Conservation (phyloP, 176 grass and related monocot genomes). For the Zoysia japonica region DNA sequence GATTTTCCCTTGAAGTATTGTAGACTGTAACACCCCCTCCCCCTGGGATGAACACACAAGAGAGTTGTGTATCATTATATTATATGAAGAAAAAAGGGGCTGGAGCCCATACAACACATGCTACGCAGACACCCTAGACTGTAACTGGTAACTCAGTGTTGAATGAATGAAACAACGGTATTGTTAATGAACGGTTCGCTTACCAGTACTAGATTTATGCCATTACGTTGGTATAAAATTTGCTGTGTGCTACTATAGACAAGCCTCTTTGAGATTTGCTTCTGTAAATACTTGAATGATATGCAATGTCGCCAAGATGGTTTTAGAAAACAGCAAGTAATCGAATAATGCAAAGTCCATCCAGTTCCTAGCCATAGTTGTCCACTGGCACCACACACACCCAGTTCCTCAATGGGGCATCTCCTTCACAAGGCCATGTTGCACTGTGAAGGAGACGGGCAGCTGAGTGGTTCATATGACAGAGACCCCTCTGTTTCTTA, state of each 20-base stretch:
- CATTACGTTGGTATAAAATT: conserved; percentile 2
- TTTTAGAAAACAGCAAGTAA: conserved; percentile 13
- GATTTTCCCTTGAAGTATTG: conserved; percentile 11
- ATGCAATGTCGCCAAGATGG: background rate
- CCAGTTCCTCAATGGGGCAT: background rate
- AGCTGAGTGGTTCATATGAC: no score
- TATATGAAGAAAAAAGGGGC: no score
- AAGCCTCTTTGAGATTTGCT: conserved; percentile 21
- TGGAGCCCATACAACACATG: no score
- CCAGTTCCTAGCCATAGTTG: conserved; percentile 24
- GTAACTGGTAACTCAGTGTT: background rate
- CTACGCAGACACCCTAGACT: background rate
- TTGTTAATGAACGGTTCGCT: background rate
- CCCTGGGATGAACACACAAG: no score
- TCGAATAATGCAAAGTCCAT: background rate
- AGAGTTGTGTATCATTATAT: no score
- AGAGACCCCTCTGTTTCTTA: no score
- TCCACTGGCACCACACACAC: background rate
- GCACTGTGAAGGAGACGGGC: no score
- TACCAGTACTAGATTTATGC: background rate
- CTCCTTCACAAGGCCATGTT: no score
- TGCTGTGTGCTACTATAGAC: conserved; percentile 10
- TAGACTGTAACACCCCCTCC: no score
- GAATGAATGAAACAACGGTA: conserved; percentile 17
- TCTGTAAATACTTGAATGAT: conserved; percentile 17